Percentiles rank a stretch among this genome's conserved stretches.
phyloP scores from a whole-genome alignment of 179 eudicot genomes.

The Corrigiola litoralis region DNA sequence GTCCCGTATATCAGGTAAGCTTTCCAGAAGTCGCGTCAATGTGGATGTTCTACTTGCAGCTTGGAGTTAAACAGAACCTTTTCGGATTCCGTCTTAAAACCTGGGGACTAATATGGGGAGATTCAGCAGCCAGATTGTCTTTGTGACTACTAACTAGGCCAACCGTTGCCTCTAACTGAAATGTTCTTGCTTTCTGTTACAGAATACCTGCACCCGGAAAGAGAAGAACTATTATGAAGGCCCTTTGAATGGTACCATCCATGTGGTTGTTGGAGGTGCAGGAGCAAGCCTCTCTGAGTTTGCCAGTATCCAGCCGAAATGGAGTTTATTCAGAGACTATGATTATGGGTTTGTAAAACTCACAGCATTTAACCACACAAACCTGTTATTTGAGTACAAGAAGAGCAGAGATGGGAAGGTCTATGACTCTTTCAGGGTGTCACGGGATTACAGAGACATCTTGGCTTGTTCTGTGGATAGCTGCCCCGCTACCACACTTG shows the following conservation, averaged over 20 bases:
- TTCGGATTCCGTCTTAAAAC: no score
- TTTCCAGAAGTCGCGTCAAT: background rate
- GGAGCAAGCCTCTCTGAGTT: constrained; percentile 59
- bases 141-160: background rate
- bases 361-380: constrained; percentile 62
- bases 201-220: constrained; percentile 55
- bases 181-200: constrained; percentile 20
- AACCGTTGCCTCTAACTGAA: no score
- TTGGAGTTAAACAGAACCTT: no score
- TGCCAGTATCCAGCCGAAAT: constrained; percentile 37
- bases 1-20: constrained; percentile 67
- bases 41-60: background rate
- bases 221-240: constrained; percentile 48
- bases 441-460: constrained; percentile 67
- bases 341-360: constrained; percentile 70
- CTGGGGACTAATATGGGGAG: no score
- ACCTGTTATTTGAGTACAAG: constrained; percentile 67
- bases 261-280: constrained; percentile 69
- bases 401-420: constrained; percentile 75
- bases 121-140: no score
- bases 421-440: constrained; percentile 61
- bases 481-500: constrained; percentile 55
- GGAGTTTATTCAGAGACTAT: constrained; percentile 59
- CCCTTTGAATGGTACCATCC: constrained; percentile 60
- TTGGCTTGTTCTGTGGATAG: constrained; percentile 67